Base-by-base conservation (phyloP, 331 rosid genomes). In the Rhamnella rubrinervis region DNA sequence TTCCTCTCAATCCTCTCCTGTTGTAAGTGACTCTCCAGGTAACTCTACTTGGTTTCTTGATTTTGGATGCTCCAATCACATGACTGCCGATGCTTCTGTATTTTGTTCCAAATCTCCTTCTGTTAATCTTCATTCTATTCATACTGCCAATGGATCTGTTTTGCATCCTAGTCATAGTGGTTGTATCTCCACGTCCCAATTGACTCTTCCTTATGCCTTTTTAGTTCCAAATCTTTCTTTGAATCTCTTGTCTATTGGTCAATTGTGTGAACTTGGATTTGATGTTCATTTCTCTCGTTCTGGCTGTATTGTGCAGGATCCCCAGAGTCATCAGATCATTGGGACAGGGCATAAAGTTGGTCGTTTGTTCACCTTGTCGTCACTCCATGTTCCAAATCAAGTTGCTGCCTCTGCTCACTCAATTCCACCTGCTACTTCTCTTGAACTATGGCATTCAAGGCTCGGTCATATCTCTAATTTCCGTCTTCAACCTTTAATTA, bases 211-310 rank as follows among this genome's bases (percentile, higher is more conserved):
- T 1, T 1, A 50, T n/a, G 5, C 6, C 2, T 51, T 12, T 51
- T n/a, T 51, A 12, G 20, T 51, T 5, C 20, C 20, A 12, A 1
- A 51, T 1, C 20, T 39, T 1, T 44, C 55, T 52, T 70, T 17
- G 37, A 21, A 52, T 38, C 19, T 58, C 25, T 35, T 53, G 15
- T 75, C 20, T 40, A 64, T 65, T 78, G 70, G 78, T 68, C 77
- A 75, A 68, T 17, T 61, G 51, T 62, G 61, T 17, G 51, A 44
- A 61, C 58, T 18, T 47, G 61, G 61, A 23, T 64, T 62, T 61
- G 12, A 18, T 50, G 61, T 68, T 72, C 31, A 67, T 37, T 8
- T 47, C 19, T 25, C 61, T 67, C 74, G 55, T 18, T 61, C 52
- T 26, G 59, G 66, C 50, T 46, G 63, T 60, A 69, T 70, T 38